Base-by-base conservation (phyloP, 495 filamentous ascomycete genomes). In the Penicillium psychrofluorescens region DNA sequence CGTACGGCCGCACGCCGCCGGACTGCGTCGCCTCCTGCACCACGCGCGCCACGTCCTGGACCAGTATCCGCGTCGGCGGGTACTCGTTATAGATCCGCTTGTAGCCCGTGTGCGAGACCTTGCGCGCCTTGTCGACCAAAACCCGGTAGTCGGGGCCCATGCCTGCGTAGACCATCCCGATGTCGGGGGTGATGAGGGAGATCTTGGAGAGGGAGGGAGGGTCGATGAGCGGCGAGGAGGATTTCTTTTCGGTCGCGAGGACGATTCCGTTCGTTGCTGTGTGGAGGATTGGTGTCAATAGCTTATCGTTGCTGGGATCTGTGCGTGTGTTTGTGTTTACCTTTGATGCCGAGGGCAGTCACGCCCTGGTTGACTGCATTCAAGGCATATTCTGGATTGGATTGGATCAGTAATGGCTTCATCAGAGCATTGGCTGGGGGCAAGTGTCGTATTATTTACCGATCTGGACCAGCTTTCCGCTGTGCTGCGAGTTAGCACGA, bases 31-130 rank as follows among this genome's bases (percentile, higher is more conserved):
- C 92, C 67, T 99, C 92, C 64, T 99, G 94, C 84, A 99, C 95
- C 44, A 95, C 90, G 52, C 88, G 80, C 36, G 92, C 92, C 41
- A 99, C 91, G 58, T 99, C 94, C 69, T 99, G 92, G 44, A 99
- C 92, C 63, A 99, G 75, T 78, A 99, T 99, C 49, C 92, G 80
- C 27, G 94, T 99, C 8, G 92, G 92, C 11, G 92, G 92, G 77
- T 99, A 99, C 74, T 99, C 92, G 70, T 99, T 99, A 76, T 99
- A 99, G 67, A 99, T 86, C 64, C 92, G 89, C 78, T 99, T 99
- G 81, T 97, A 99, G 66, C 84, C 84, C 37, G 94, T 95, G 72
- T 99, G 94, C n/a, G 88, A 92, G 45, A 96, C 92, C 69, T 96
- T 97, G 52, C 92, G 90, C 48, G 92, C 94, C 64, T 87, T 90